Conservation (phyloP, 2,329 filamentous ascomycete species). For the Juglanconis sp. region DNA sequence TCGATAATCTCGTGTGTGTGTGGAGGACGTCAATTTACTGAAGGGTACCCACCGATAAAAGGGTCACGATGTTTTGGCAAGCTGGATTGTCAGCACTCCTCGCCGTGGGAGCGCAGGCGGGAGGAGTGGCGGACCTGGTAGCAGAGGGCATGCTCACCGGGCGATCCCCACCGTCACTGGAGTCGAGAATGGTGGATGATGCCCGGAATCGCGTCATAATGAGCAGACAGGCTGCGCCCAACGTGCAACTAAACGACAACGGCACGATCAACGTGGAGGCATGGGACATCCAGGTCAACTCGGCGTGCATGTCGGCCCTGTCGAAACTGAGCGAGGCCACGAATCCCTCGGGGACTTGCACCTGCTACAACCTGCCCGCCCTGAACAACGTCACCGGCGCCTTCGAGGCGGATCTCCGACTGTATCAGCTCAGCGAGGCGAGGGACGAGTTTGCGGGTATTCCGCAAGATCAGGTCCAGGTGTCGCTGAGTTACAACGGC, state of each 20-base stretch:
- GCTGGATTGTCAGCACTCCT: conserved; percentile 31
- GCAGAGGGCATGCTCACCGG: conserved; percentile 23
- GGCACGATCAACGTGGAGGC: conserved; percentile 50
- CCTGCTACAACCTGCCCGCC: conserved; percentile 78
- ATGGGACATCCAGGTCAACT: conserved; percentile 54
- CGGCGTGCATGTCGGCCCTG: conserved; percentile 59
- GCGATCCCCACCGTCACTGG: conserved; percentile 23
- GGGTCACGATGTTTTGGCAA: conserved; percentile 35
- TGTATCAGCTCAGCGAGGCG: conserved; percentile 67
- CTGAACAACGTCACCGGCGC: conserved; percentile 65
- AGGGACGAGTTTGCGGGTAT: conserved; percentile 52
- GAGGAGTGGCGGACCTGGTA: conserved; percentile 28
- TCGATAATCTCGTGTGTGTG: background rate
- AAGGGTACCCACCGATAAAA: conserved; percentile 4
- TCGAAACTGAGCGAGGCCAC: conserved; percentile 52
- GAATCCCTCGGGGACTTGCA: conserved; percentile 73
- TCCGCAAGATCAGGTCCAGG: conserved; percentile 48
- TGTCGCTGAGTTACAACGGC: conserved; percentile 52
- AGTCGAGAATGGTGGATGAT: conserved; percentile 28
- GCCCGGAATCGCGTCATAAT: conserved; percentile 20
- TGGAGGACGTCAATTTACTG: background rate
- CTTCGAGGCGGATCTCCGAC: conserved; percentile 73
- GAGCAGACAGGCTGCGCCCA: conserved; percentile 22
- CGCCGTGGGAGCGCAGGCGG: conserved; percentile 33
- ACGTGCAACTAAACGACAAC: conserved; percentile 36